These are phyloP conservation scores for Colletotrichum spinosum DNA, from an alignment of 2,329 filamentous ascomycete species.

Conservation along the genomic window DNA sequence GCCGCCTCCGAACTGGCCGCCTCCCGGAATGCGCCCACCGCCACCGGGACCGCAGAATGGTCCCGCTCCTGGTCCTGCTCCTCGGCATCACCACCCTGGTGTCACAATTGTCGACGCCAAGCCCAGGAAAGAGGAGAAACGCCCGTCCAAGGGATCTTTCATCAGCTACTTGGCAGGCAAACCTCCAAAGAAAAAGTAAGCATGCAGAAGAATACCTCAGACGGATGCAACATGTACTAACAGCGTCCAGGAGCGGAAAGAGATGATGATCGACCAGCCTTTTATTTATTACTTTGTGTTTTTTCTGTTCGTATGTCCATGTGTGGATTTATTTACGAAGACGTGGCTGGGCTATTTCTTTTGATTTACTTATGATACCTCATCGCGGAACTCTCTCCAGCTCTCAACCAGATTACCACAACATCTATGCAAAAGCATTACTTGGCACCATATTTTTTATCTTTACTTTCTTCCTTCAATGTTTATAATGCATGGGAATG, in stretches of 20 bases:
- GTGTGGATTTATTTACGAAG: conserved; percentile 1
- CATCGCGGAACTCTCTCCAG: conserved; percentile 24
- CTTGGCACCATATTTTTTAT: too few relatives aligned
- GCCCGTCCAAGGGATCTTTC: conserved; percentile 46
- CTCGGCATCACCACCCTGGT: conserved; percentile 12
- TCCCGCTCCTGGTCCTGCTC: background rate
- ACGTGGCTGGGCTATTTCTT: conserved; percentile 15
- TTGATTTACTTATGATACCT: conserved; percentile 44
- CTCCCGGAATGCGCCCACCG: background rate
- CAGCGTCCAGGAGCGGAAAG: conserved; percentile 22
- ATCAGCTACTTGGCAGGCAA: conserved; percentile 48
- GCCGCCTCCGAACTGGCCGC: background rate
- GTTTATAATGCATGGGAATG: conserved; percentile 17
- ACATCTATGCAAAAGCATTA: background rate
- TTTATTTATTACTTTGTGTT: too few relatives aligned
- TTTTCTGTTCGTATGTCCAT: background rate
- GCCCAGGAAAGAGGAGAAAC: conserved; percentile 37
- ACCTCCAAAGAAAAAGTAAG: conserved; percentile 49
- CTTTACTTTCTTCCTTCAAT: background rate
- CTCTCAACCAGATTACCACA: conserved; percentile 31
- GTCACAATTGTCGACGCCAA: conserved; percentile 43
- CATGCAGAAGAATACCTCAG: background rate
- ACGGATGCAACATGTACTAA: conserved; percentile 1
- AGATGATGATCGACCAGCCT: conserved; percentile 38
- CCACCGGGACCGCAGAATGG: background rate